These are phyloP conservation scores for Cystobasidium sp. DNA, from an alignment of 1,284 basidiomycete genomes.

Conservation along the genomic window DNA sequence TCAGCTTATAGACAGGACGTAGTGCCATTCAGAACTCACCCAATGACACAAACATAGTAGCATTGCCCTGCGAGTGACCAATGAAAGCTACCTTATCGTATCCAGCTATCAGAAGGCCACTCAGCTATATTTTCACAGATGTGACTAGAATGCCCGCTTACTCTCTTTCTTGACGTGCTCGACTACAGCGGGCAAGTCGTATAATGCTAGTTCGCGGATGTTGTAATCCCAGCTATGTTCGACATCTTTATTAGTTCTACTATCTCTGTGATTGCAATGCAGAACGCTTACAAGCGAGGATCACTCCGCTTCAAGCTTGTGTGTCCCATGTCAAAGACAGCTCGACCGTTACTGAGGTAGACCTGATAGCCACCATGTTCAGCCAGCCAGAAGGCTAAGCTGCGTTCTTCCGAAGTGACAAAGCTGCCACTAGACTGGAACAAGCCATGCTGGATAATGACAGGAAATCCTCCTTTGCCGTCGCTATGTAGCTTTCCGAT, in stretches of 20 bases:
- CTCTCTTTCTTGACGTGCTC: slow-evolving; percentile 63
- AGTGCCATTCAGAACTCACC: slow-evolving; percentile 36
- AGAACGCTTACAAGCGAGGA: slow-evolving; percentile 64
- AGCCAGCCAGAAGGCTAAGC: slow-evolving; percentile 67
- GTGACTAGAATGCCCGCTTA: slow-evolving; percentile 18
- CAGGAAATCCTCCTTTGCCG: slow-evolving; percentile 63
- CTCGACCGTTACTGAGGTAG: slow-evolving; percentile 61
- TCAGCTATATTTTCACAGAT: slow-evolving; percentile 49
- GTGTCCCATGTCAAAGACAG: slow-evolving; percentile 68
- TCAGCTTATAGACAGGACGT: slow-evolving; percentile 56
- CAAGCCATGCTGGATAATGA: slow-evolving; percentile 67
- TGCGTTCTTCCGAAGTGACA: slow-evolving; percentile 67
- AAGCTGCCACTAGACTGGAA: slow-evolving; percentile 69
- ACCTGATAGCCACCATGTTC: slow-evolving; percentile 59
- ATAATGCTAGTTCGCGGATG: slow-evolving; percentile 66
- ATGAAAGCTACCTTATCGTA: slow-evolving; percentile 63
- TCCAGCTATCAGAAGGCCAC: slow-evolving; percentile 49
- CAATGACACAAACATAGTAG: slow-evolving; percentile 59
- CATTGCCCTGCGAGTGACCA: slow-evolving; percentile 68
- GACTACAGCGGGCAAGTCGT: slow-evolving; percentile 67
- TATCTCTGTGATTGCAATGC: no score
- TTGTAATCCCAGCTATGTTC: slow-evolving; percentile 62
- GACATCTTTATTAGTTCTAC: background rate
- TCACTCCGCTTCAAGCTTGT: slow-evolving; percentile 61
- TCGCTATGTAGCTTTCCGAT: slow-evolving; percentile 56